Conservation (phyloP, 352 stramenopile species). For the Globisporangium spinosum region DNA sequence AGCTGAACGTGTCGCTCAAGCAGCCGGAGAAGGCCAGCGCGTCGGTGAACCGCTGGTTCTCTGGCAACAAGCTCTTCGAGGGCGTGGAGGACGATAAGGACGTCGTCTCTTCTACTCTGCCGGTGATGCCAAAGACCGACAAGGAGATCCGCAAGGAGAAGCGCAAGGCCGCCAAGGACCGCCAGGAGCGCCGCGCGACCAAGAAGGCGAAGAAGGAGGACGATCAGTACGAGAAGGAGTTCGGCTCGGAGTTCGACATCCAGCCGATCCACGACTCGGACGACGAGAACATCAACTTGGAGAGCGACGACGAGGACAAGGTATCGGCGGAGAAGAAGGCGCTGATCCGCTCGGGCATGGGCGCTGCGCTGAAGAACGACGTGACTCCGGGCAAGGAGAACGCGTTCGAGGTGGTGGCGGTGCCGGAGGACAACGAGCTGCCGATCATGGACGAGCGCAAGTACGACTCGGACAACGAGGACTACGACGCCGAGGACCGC, state of each 20-base stretch:
- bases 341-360: slow-evolving; percentile 85
- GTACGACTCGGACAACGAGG: slow-evolving; percentile 95
- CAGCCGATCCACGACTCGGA: slow-evolving; percentile 36
- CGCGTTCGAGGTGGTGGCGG: slow-evolving; percentile 46
- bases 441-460: slow-evolving; percentile 85
- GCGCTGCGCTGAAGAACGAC: slow-evolving; percentile 43
- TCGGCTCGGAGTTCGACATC: slow-evolving; percentile 65
- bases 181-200: slow-evolving; percentile 78
- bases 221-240: slow-evolving; percentile 81
- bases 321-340: slow-evolving; percentile 68
- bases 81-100: slow-evolving; percentile 67
- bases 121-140: slow-evolving; percentile 96
- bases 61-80: slow-evolving; percentile 80
- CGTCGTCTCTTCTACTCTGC: slow-evolving; percentile 23
- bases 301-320: slow-evolving; percentile 49
- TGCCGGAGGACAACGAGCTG: slow-evolving; percentile 38
- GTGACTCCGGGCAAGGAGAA: slow-evolving; percentile 20
- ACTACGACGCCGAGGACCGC: slow-evolving; percentile 98
- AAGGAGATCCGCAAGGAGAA: slow-evolving; percentile 98
- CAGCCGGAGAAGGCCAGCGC: slow-evolving; percentile 76
- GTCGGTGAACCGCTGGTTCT: slow-evolving; percentile 80
- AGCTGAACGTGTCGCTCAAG: slow-evolving; percentile 69
- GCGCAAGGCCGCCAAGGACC: slow-evolving; percentile 91
- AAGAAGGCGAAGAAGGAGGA: slow-evolving; percentile 86
- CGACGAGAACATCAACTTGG: slow-evolving; percentile 37